Evolutionary conservation across 2,329 filamentous ascomycete species (phyloP).

Genomic region (Alternaria arborescens): DNA sequence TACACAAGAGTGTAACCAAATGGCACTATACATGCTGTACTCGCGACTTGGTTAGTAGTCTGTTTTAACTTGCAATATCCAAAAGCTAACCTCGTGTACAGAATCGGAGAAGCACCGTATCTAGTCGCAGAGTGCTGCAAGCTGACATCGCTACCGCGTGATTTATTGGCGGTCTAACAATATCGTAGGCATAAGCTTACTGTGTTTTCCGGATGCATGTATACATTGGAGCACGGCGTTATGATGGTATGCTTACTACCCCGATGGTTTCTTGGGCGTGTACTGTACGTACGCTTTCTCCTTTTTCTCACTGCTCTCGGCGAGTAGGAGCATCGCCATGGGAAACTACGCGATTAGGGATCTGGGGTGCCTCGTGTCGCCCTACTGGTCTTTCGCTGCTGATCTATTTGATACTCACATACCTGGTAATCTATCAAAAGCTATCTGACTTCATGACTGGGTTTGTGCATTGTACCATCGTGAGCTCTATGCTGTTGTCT

Average conservation of each 20-base stretch:
- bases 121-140: conserved; percentile 45
- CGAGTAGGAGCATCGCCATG: conserved; percentile 1
- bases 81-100: conserved; percentile 46
- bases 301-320: conserved; percentile 2
- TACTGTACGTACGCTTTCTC: conserved; percentile 5
- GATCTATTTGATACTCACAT: conserved; percentile 15
- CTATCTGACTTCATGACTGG: not conserved
- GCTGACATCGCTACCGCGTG: not conserved
- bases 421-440: conserved; percentile 21
- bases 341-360: not conserved
- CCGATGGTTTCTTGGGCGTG: conserved; percentile 8
- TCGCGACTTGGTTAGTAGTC: conserved; percentile 82
- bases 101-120: conserved; percentile 81
- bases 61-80: conserved; percentile 3
- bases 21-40: conserved; percentile 99
- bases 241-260: conserved; percentile 6
- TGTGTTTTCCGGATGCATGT: conserved; percentile 17
- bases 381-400: not conserved
- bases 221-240: conserved; percentile 20
- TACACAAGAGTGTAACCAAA: conserved; percentile 97
- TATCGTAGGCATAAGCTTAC: not conserved
- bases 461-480: not conserved
- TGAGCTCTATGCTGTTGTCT: not conserved
- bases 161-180: not conserved
- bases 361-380: conserved; percentile 1